Evolutionary conservation across 2,329 filamentous ascomycete genomes (phyloP).

Genomic region (Neofusicoccum parvum): DNA sequence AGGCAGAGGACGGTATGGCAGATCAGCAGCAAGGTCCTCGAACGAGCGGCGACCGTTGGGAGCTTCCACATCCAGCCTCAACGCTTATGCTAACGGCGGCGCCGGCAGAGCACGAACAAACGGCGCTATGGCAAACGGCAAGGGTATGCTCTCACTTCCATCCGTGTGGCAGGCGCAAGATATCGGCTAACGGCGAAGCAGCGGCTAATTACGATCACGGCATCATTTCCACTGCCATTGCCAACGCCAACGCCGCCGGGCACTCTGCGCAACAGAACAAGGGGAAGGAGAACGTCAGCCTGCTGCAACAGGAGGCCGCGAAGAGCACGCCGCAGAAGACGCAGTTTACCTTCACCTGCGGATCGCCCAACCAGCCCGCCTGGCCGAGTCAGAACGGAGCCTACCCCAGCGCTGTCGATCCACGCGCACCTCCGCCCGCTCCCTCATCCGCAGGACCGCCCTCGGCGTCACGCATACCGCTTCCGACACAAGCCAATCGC

Average conservation of each 20-base stretch:
- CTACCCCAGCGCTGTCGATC: slow-evolving; percentile 39
- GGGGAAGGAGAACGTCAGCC: slow-evolving; percentile 77
- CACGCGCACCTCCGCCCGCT: slow-evolving; percentile 24
- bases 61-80: slow-evolving; percentile 45
- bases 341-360: slow-evolving; percentile 96
- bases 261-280: slow-evolving; percentile 49
- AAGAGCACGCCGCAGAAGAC: slow-evolving; percentile 71
- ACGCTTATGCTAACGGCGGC: slow-evolving; percentile 45
- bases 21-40: slow-evolving; percentile 49
- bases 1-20: slow-evolving; percentile 81
- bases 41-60: slow-evolving; percentile 46
- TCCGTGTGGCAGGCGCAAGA: slow-evolving; percentile 31
- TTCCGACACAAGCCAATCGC: slow-evolving; percentile 22
- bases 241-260: slow-evolving; percentile 72
- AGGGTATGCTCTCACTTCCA: slow-evolving; percentile 23
- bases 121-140: slow-evolving; percentile 23
- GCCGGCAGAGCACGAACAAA: slow-evolving; percentile 31
- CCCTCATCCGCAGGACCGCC: slow-evolving; percentile 26
- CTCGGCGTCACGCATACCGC: slow-evolving; percentile 22
- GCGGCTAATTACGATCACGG: slow-evolving; percentile 55
- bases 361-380: slow-evolving; percentile 76
- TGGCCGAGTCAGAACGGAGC: slow-evolving; percentile 65
- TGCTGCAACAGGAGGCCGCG: slow-evolving; percentile 70
- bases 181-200: slow-evolving; percentile 39
- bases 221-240: slow-evolving; percentile 91